These are phyloP conservation scores for Coemansia asiatica DNA, from an alignment of 192 early-diverging fungal species.

Conservation along the genomic window DNA sequence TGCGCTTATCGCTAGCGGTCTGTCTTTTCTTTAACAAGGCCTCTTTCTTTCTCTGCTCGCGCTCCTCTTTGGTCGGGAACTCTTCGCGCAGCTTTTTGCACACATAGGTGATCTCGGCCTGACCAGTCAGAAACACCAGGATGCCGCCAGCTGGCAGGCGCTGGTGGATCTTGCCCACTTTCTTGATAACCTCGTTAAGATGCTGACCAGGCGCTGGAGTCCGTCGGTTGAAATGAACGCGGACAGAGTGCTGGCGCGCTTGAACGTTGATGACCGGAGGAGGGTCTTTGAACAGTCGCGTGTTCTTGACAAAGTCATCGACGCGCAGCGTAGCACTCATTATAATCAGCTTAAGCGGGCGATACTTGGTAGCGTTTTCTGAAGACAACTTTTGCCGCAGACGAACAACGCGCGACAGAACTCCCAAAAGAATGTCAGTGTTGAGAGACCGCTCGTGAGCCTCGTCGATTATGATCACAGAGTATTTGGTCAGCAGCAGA, in stretches of 20 bases:
- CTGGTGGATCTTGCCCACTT: conserved; percentile 91
- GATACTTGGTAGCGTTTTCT: conserved; percentile 42
- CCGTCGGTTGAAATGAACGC: conserved; percentile 87
- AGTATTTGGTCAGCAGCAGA: conserved; percentile 89
- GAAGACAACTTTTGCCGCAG: conserved; percentile 65
- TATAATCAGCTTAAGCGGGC: conserved; percentile 89
- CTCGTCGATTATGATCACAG: conserved; percentile 96
- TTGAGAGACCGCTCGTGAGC: conserved; percentile 98
- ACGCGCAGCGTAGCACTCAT: conserved; percentile 99
- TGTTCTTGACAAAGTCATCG: conserved; percentile 82
- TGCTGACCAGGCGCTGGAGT: conserved; percentile 84
- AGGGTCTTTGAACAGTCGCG: conserved; percentile 66
- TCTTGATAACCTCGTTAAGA: conserved; percentile 83
- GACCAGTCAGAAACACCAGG: conserved; percentile 92
- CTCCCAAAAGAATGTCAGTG: conserved; percentile 97
- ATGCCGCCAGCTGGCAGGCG: conserved; percentile 91
- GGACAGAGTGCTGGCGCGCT: conserved; percentile 85
- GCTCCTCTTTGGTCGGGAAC: conserved; percentile 60
- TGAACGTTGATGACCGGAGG: conserved; percentile 93
- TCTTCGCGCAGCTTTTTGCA: conserved; percentile 73
- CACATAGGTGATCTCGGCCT: conserved; percentile 84
- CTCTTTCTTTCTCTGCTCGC: conserved; percentile 32
- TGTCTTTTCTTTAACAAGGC: conserved; percentile 24
- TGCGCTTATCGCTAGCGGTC: background rate
- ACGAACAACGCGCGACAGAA: conserved; percentile 84